Evolutionary conservation across 2,329 filamentous ascomycete genomes (phyloP), one percentile per base, ranked within the genome.

Genomic region (Ophiostoma australiae): DNA sequence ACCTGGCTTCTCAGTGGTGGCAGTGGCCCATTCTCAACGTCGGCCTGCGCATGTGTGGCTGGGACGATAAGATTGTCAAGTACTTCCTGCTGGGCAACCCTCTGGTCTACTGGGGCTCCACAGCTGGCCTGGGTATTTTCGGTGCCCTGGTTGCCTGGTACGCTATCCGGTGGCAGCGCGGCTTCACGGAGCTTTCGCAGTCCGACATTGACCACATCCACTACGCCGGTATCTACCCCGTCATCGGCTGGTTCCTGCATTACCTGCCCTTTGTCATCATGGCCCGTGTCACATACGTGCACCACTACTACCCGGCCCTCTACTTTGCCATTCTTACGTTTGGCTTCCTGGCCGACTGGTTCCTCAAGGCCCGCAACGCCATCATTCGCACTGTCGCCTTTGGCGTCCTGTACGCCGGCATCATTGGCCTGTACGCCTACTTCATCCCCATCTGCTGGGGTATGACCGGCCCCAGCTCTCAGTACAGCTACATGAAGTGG

Each of bases 41-140:
- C 71, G 95, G 95, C 79, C 89, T 99, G 70, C 91, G 96, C 73
- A 99, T 99, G 95, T 99, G 95, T 81, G 91, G 94, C 75, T 99
- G 95, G 96, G 94, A 96, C 76, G 94, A 99, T 78, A 88, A 89
- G 76, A 93, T 93, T 75, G 89, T 97, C 83, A 99, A 99, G 81
- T 99, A 99, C 84, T 99, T 97, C 86, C 89, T 99, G 35, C 91
- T 99, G 67, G 95, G 95, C 73, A 99, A 99, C 82, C 95, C 96
- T 6, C 83, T 96, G 70, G 90, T 98, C 71, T 99, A 99, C 85
- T 98, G 94, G 95, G 92, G 90, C 74, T 93, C 91, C 69, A 98
- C 94, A 6, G 88, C 88, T 48, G 90, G 90, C 69, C 86, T 99
- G 7, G 90, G 86, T 70, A 78, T 91, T 70, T 90, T 97, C 76